phyloP scores from a whole-genome alignment of 2,329 filamentous ascomycete species.

The Nothomitra cinnamomea region DNA sequence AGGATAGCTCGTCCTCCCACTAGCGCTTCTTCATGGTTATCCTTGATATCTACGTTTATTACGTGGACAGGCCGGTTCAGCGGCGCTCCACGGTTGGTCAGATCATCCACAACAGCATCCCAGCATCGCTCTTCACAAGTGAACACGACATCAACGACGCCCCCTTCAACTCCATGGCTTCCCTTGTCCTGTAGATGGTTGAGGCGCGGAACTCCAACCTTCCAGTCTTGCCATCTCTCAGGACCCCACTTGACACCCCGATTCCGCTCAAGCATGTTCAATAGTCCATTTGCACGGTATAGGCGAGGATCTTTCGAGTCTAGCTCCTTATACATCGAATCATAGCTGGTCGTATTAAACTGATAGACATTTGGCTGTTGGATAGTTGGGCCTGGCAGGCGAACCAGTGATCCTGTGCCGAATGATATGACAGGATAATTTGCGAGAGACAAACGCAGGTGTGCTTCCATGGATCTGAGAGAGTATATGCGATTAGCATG shows the following conservation, averaged over 20 bases:
- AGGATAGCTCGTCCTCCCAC: constrained; percentile 83
- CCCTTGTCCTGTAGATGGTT: constrained; percentile 58
- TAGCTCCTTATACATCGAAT: constrained; percentile 85
- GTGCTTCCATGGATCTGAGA: constrained; percentile 88
- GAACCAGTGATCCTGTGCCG: constrained; percentile 86
- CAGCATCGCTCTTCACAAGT: constrained; percentile 97
- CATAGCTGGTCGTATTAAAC: constrained; percentile 94
- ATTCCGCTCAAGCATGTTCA: constrained; percentile 93
- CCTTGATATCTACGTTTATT: constrained; percentile 95
- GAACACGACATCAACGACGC: constrained; percentile 83
- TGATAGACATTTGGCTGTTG: constrained; percentile 92
- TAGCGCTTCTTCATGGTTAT: constrained; percentile 93
- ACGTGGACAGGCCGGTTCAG: constrained; percentile 91
- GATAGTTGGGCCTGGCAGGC: constrained; percentile 78
- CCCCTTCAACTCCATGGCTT: constrained; percentile 64
- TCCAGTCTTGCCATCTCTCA: constrained; percentile 97
- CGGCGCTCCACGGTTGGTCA: constrained; percentile 68
- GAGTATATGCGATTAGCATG: background rate
- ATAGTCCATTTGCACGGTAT: constrained; percentile 79
- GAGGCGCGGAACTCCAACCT: constrained; percentile 65
- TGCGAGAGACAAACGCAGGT: constrained; percentile 73
- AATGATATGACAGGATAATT: constrained; percentile 95
- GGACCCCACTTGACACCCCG: constrained; percentile 85
- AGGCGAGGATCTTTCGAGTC: constrained; percentile 69
- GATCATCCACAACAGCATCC: constrained; percentile 91